A percentile compares a stretch with the other conserved stretches of the same genome.
These are phyloP conservation scores for Thymus quinquecostatus DNA, from an alignment of 257 asterid species.

Conservation along the genomic window DNA sequence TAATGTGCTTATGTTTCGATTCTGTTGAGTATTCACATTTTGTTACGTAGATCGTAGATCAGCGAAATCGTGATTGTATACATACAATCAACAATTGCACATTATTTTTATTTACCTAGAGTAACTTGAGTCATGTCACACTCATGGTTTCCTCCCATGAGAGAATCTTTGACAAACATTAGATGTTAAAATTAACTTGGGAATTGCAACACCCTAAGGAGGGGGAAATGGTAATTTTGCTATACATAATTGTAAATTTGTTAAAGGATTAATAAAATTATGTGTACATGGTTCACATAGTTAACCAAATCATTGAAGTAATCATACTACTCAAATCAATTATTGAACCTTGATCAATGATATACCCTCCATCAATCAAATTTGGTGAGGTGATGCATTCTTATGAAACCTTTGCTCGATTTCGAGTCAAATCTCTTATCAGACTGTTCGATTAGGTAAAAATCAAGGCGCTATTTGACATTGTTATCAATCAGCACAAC, in stretches of 20 bases:
- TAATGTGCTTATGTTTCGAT: too few species aligned
- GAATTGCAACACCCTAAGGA: slow-evolving; percentile 20
- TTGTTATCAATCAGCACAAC: too few species aligned
- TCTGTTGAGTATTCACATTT: too few species aligned
- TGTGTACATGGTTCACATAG: neutral
- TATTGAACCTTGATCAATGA: neutral
- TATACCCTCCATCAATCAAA: neutral
- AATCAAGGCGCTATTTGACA: too few species aligned
- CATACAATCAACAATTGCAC: neutral
- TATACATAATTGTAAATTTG: neutral
- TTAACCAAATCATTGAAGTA: neutral
- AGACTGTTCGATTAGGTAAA: too few species aligned
- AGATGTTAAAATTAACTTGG: slow-evolving; percentile 19
- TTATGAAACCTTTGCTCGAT: neutral
- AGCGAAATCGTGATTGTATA: too few species aligned
- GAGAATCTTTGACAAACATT: slow-evolving; percentile 29
- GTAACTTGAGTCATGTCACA: slow-evolving; percentile 29
- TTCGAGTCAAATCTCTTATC: too few species aligned
- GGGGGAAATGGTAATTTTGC: neutral
- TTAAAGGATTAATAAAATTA: neutral
- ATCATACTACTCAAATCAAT: neutral
- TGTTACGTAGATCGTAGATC: too few species aligned
- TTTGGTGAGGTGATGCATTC: neutral
- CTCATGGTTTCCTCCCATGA: slow-evolving; percentile 9
- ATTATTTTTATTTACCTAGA: neutral